A percentile compares a stretch with the other conserved stretches of the same genome.
Conservation (phyloP, 2,329 filamentous ascomycete genomes). For the Diplodia scrobiculata region DNA sequence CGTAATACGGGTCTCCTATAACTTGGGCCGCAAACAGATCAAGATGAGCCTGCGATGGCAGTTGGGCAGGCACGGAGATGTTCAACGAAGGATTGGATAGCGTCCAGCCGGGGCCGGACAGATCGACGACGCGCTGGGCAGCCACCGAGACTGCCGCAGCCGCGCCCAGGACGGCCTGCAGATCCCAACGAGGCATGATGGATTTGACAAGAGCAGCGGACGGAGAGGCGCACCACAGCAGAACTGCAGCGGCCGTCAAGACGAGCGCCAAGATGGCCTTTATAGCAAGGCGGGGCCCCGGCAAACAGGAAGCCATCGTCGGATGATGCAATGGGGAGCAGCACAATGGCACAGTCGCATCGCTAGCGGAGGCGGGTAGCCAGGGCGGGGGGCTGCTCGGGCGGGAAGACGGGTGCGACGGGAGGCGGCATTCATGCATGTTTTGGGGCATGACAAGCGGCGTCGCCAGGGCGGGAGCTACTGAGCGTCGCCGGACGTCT, state of each 20-base stretch:
- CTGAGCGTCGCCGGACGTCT: background rate
- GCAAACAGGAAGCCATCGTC: background rate
- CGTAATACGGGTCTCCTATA: constrained; percentile 59
- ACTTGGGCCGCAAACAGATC: constrained; percentile 58
- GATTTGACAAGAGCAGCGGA: constrained; percentile 12
- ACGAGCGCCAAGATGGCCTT: constrained; percentile 6
- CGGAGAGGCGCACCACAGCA: background rate
- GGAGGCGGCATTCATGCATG: background rate
- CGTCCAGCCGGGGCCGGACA: constrained; percentile 46
- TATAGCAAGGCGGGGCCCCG: background rate
- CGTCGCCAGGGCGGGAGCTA: background rate
- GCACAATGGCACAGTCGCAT: constrained; percentile 16
- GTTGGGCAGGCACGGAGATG: constrained; percentile 56
- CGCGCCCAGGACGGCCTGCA: constrained; percentile 11
- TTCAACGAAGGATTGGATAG: constrained; percentile 52
- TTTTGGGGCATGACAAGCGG: background rate
- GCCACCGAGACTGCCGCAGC: background rate
- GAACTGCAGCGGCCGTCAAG: background rate
- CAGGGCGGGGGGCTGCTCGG: background rate
- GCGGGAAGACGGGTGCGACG: constrained; percentile 9
- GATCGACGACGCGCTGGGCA: constrained; percentile 32
- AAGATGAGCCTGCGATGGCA: constrained; percentile 63
- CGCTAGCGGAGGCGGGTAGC: background rate
- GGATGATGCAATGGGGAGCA: constrained; percentile 7
- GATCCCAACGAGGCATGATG: constrained; percentile 17